Base-by-base conservation (phyloP, 768 basidiomycete species). In the Leccinum boreale region DNA sequence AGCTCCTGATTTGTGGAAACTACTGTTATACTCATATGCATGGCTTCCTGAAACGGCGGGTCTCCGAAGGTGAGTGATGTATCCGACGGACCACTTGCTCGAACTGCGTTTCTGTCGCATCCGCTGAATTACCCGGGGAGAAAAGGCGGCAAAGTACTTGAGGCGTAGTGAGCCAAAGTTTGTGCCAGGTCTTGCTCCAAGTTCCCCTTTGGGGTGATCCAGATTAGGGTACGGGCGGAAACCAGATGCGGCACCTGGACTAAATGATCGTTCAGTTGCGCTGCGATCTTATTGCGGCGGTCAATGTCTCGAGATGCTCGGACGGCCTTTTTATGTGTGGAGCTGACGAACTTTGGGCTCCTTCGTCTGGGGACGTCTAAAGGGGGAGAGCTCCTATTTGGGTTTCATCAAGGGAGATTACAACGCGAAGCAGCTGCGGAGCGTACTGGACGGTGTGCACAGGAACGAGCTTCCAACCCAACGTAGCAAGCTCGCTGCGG, bases 401-500 rank as follows among this genome's bases (percentile, higher is more conserved):
- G 19, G 28, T 24, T 29, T 26, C 5, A 8, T 35, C 35, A 39
- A 58, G 28, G 35, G 47, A 24, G 24, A 59, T 33, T 24, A 24
- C 33, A 28, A 51, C 17, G 28, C 31, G n/a, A 33, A 26, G 55
- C 14, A 7, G 29, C 42, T 23, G 23, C 28, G 31, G 57, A 48
- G 26, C 17, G 35, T 11, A 15, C 15, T 23, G 24, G 23, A 39
- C 31, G 42, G 33, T 4, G 45, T 59, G 29, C 23, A 24, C 54
- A 50, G 53, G 57, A 48, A 52, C 45, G 39, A 31, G 14, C 24
- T 49, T 50, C 58, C 56, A 60, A 35, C 59, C 49, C 31, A 51
- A 36, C 60, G 59, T 53, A 21, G 54, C 49, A 52, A 49, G 48
- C 28, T 19, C n/a, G 26, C 9, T 29, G 59, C 35, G 42, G 19